Base-by-base conservation (phyloP, 768 basidiomycete species). In the Termitomyces sp. region DNA sequence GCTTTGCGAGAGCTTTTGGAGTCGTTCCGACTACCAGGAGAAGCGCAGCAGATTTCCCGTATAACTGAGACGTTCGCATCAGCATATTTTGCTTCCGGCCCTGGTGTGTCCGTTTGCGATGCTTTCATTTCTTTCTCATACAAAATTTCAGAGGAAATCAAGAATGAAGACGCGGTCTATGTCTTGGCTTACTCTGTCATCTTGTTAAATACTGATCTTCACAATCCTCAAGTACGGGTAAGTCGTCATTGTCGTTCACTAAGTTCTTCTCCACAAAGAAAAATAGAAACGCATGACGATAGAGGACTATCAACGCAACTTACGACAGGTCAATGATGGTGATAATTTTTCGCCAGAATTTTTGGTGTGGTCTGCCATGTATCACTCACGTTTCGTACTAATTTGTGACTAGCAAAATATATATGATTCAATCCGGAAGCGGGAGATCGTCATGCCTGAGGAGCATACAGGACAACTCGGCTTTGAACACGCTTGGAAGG, bases 401-500 rank as follows among this genome's bases (percentile, higher is more conserved):
- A 57, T 22, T n/a, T 5, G 26, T 34, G 12, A 51, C 9, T 67
- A 97, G 95, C 84, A 87, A 76, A 81, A 80, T 45, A 92, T 98
- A 52, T 98, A 93, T 63, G 94, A 98, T 63, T 94, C 92, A 1
- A 97, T 99, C 65, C 85, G 90, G 53, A 94, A 90, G 72, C 79
- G 86, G 44, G 97, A 99, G 74, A 98, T 99, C 55, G 81, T 98
- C 51, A 89, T 99, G 86, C 96, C 97, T 0, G 94, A 98, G 72
- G 97, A 99, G 65, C 97, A 99, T 66, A 90, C 87, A 9, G 97
- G 96, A 2, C 92, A 93, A 67, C 81, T 96, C 46, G 97, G 97
- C 9, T 99, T 99, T 69, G 97, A 98, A 64, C 97, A 96, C 69
- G 96, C 97, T 18, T 99, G 97, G 97, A 98, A 97, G 69, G 94